These are phyloP conservation scores for Trifolium dubium DNA, from an alignment of 306 rosid genomes.

Conservation along the genomic window DNA sequence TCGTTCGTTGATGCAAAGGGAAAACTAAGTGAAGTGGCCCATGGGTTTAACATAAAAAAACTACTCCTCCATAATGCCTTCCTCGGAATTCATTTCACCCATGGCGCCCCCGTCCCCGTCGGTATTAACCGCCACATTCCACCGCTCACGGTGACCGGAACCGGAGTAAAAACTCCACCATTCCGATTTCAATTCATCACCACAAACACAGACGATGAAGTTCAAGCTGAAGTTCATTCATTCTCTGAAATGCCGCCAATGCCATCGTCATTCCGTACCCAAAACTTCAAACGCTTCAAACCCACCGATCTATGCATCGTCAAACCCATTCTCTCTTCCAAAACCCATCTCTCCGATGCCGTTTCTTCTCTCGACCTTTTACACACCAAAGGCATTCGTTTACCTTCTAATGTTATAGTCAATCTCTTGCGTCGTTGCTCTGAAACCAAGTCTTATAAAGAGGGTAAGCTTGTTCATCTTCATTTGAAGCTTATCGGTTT, in stretches of 20 bases:
- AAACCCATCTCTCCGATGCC: constrained; percentile 58
- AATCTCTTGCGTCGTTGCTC: constrained; percentile 68
- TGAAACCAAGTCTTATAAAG: constrained; percentile 46
- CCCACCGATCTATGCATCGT: constrained; percentile 60
- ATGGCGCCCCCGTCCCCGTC: constrained; percentile 2
- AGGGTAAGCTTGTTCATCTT: constrained; percentile 71
- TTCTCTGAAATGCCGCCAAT: constrained; percentile 62
- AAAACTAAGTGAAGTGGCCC: neutral
- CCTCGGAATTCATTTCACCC: neutral
- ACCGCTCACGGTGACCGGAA: constrained; percentile 48
- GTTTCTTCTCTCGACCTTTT: constrained; percentile 68
- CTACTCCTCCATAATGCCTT: too few species aligned
- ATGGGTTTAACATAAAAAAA: neutral
- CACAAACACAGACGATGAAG: constrained; percentile 44
- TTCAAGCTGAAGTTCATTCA: constrained; percentile 27
- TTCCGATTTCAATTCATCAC: constrained; percentile 4
- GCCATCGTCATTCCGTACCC: constrained; percentile 54
- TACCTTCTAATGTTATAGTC: constrained; percentile 63
- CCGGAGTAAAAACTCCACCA: neutral
- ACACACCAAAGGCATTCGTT: constrained; percentile 67
- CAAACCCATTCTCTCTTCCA: constrained; percentile 56
- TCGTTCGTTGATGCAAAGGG: neutral
- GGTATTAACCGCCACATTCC: constrained; percentile 16
- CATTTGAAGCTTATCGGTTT: constrained; percentile 74
- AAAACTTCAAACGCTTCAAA: constrained; percentile 40